Conservation (phyloP, 2,329 filamentous ascomycete species). For the Botrytis fragariae region DNA sequence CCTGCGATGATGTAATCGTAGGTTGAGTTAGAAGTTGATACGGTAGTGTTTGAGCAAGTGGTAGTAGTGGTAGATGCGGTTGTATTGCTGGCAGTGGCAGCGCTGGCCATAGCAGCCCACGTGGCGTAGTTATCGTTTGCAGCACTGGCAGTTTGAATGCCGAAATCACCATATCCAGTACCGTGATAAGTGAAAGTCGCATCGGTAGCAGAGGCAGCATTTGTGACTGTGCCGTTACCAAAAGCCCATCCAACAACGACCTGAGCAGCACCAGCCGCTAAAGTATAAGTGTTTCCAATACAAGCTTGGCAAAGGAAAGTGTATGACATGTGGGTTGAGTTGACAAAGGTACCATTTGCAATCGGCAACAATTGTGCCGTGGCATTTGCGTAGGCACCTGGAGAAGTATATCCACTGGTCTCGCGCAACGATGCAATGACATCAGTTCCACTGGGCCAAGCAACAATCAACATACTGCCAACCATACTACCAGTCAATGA, state of each 20-base stretch:
- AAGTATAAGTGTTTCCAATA: constrained; percentile 29
- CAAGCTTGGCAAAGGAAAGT: constrained; percentile 53
- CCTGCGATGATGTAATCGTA: constrained; percentile 19
- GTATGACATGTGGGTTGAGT: constrained; percentile 51
- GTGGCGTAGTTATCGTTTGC: constrained; percentile 11
- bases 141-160: not conserved
- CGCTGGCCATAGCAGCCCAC: constrained; percentile 17
- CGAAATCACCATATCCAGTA: constrained; percentile 13
- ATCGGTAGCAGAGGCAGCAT: constrained; percentile 7
- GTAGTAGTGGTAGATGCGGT: not conserved
- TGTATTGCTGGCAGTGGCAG: not conserved
- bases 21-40: constrained; percentile 5
- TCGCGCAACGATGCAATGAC: constrained; percentile 44
- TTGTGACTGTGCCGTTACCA: constrained; percentile 18
- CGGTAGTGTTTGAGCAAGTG: constrained; percentile 6
- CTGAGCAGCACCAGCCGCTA: not conserved
- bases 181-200: constrained; percentile 20
- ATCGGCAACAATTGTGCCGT: constrained; percentile 46
- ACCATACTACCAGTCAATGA: constrained; percentile 49
- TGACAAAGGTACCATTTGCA: constrained; percentile 51
- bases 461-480: constrained; percentile 46
- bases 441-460: constrained; percentile 48
- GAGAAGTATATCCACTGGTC: constrained; percentile 47
- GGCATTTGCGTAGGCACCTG: constrained; percentile 43
- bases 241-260: constrained; percentile 16